Evolutionary conservation across 2,329 filamentous ascomycete species (phyloP), one percentile per base, ranked within the genome.

Genomic region (Stachybotrys echinatus): DNA sequence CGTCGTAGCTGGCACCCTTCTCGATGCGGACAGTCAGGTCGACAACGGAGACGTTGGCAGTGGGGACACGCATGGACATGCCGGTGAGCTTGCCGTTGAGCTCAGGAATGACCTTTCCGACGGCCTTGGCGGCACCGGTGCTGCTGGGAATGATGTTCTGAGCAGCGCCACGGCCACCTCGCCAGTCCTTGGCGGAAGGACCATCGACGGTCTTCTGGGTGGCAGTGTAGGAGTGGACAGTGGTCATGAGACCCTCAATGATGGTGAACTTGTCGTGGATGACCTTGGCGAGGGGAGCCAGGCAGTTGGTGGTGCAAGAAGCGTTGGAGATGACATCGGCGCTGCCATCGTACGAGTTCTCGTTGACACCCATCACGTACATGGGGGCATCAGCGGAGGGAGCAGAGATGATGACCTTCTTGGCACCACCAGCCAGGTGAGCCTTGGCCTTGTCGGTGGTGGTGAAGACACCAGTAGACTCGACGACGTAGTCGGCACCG

Each of bases 301-400:
- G 80, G 87, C 94, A 97, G 89, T 99, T 99, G 83, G 94, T 97
- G 74, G 94, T 99, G 90, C 94, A 97, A 65, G 94, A 97, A 66
- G 94, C 94, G 82, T 99, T 99, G 79, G 94, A 97, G 80, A 97
- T 89, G 74, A 99, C 87, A 66, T 90, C 79, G 74, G 94, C 83
- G 72, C 88, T 88, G 72, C 87, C 85, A 74, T 89, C 92, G 87
- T 97, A 97, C 66, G 76, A 81, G 74, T 92, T 83, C 78, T 97
- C 81, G 84, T 97, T 99, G 80, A 99, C 94, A 73, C 94, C 94
- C 86, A 96, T 95, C 72, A 99, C 94, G 85, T 95, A 99, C 94
- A 99, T 99, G 72, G 92, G 92, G 69, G 94, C 94, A 80, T 99
- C 94, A 62, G 88, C 87, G 56, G 89, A 95, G 66, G 89, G 89